phyloP scores from a whole-genome alignment of 805 yeast species.

The Kodamaea neixiangensis region DNA sequence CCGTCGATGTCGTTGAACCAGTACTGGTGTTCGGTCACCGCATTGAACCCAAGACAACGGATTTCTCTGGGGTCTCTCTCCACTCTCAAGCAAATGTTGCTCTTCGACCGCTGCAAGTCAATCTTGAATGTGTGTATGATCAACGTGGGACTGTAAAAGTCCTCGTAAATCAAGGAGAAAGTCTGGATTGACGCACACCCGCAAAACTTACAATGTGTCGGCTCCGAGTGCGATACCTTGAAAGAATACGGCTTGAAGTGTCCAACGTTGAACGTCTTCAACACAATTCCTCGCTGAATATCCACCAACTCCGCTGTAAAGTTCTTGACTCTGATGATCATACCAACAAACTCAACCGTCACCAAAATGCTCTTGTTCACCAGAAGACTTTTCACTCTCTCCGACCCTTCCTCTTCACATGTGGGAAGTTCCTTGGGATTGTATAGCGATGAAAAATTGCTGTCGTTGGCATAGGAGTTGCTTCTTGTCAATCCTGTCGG shows the following conservation, averaged over 20 bases:
- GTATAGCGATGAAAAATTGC: conserved; percentile 17
- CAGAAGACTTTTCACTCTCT: conserved; percentile 13
- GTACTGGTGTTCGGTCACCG: conserved; percentile 67
- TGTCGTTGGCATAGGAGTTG: conserved; percentile 14
- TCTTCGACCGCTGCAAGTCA: conserved; percentile 68
- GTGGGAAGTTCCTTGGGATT: conserved; percentile 4
- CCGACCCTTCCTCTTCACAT: conserved; percentile 12
- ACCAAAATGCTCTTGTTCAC: conserved; percentile 45
- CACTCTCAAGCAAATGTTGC: conserved; percentile 79
- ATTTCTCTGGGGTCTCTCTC: conserved; percentile 93
- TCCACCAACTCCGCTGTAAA: conserved; percentile 67
- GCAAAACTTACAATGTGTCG: conserved; percentile 87
- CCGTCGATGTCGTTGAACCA: conserved; percentile 68
- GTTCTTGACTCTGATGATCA: conserved; percentile 63
- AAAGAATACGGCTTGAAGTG: conserved; percentile 61
- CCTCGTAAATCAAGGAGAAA: conserved; percentile 72
- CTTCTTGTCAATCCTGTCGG: conserved; percentile 12
- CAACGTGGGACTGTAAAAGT: conserved; percentile 53
- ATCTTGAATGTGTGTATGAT: conserved; percentile 74
- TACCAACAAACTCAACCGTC: conserved; percentile 70
- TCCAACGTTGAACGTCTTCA: conserved; percentile 62
- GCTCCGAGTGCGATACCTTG: conserved; percentile 76
- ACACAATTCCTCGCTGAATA: conserved; percentile 72
- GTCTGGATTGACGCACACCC: conserved; percentile 82
- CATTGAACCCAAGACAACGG: conserved; percentile 82